Percentiles rank a stretch among this genome's conserved stretches.
Conservation (phyloP, 2,329 filamentous ascomycete genomes). For the Monosporascus cannonballus region DNA sequence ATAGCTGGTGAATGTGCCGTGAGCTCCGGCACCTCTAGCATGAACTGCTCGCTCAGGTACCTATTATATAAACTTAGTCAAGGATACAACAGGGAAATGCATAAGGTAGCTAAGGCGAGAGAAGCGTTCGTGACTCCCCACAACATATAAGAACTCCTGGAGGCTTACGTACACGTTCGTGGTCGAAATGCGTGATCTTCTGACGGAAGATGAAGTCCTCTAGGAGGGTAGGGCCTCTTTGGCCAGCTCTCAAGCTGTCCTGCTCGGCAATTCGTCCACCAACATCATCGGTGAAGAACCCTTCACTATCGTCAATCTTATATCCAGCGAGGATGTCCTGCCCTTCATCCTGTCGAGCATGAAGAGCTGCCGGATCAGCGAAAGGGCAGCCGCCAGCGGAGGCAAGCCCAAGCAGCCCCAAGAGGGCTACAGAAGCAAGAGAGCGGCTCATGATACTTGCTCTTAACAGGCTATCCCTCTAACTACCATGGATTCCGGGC, state of each 20-base stretch:
- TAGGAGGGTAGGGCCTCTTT: constrained; percentile 52
- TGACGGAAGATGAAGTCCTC: constrained; percentile 60
- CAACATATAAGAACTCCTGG: neutral
- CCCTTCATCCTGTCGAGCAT: constrained; percentile 15
- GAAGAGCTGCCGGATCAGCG: constrained; percentile 23
- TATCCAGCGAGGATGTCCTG: constrained; percentile 23
- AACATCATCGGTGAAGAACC: constrained; percentile 58
- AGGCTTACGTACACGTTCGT: constrained; percentile 45
- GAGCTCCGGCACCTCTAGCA: constrained; percentile 51
- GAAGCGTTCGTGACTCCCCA: neutral
- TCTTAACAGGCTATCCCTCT: neutral
- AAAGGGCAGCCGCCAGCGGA: constrained; percentile 26
- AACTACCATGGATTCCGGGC: neutral
- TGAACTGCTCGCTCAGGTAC: constrained; percentile 46
- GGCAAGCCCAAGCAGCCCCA: constrained; percentile 20
- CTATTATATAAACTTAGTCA: constrained; percentile 14
- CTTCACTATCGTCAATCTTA: constrained; percentile 46
- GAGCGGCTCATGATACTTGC: constrained; percentile 17
- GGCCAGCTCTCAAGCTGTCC: constrained; percentile 59
- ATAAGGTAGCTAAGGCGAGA: too few relatives aligned
- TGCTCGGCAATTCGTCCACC: constrained; percentile 65
- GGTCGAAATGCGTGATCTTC: constrained; percentile 54
- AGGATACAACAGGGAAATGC: constrained; percentile 1
- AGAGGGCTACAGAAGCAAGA: constrained; percentile 14
- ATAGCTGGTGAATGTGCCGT: constrained; percentile 55